Base-by-base conservation (phyloP, 257 asterid genomes). In the Ligustrum vulgare region DNA sequence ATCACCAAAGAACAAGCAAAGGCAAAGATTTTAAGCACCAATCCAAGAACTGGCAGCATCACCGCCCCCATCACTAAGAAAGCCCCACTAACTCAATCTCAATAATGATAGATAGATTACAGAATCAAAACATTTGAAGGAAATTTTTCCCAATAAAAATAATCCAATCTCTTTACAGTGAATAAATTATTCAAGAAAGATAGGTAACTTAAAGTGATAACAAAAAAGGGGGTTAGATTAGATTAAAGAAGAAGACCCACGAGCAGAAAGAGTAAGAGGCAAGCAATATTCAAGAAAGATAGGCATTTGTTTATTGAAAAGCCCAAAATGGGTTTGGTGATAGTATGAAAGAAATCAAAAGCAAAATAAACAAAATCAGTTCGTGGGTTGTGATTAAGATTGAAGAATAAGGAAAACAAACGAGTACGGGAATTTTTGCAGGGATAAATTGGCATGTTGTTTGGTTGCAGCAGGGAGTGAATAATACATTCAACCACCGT, bases 251-350 rank as follows among this genome's bases (percentile, higher is more conserved):
- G 83, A 72, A 84, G 89, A 79, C 91, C 87, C 87, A 85, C 85
- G 43, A 84, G 83, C 83, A 74, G 82, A 76, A 85, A 88, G 82
- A 90, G 93, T 90, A 84, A 88, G 88, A 81, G 79, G 82, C 89
- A 93, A 91, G 89, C 84, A 88, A 86, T 49, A 82, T 41, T 34
- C 80, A 64, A 60, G 78, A 78, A 78, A 80, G 73, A 78, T 73
- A 70, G 71, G 28, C 76, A 80, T 47, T 18, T 75, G 82, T 70
- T 79, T 69, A 79, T 75, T 80, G 80, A 58, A 82, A 84, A 75
- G 39, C 66, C 80, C 77, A 74, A 75, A 72, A 54, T 49, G 83
- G 81, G 75, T 79, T 75, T 36, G 79, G 70, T 66, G 77, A 77
- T 77, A 72, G 82, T 82, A 71, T 35, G 85, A 78, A 73, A 76